A percentile compares a stretch with the other conserved stretches of the same genome.
These are phyloP conservation scores for Camellia lanceoleosa DNA, from an alignment of 148 eudicot genomes.

Conservation along the genomic window DNA sequence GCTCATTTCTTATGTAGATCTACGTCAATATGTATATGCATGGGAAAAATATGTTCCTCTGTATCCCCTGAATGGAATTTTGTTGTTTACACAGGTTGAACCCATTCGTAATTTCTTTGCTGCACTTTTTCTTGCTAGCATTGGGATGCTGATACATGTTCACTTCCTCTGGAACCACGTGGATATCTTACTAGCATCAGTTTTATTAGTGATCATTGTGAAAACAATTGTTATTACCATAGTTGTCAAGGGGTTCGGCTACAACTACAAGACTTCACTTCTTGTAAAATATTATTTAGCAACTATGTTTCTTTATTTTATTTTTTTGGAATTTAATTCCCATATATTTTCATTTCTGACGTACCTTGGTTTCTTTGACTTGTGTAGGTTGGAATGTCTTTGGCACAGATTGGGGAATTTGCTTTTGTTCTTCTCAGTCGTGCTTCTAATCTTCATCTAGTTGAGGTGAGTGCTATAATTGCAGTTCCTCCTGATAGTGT, in stretches of 20 bases:
- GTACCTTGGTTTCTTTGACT: conserved; percentile 1
- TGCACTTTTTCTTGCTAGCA: conserved; percentile 90
- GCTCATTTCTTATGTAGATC: neutral
- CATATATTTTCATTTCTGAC: neutral
- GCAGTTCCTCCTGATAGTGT: neutral
- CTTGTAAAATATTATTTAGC: conserved; percentile 49
- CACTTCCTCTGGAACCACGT: conserved; percentile 95
- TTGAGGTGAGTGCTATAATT: conserved; percentile 26
- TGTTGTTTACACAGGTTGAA: conserved; percentile 59
- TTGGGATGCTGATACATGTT: conserved; percentile 93
- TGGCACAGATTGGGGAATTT: conserved; percentile 37
- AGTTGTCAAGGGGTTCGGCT: conserved; percentile 82
- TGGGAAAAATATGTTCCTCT: neutral
- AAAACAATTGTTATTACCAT: conserved; percentile 67
- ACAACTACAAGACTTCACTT: conserved; percentile 74
- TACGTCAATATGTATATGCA: neutral
- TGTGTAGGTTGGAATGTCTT: conserved; percentile 33
- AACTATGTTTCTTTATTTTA: neutral
- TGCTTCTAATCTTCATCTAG: conserved; percentile 32
- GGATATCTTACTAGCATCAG: conserved; percentile 85
- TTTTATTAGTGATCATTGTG: conserved; percentile 67
- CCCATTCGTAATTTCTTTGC: conserved; percentile 95
- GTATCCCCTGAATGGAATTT: neutral
- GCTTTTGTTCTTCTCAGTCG: conserved; percentile 37
- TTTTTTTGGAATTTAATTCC: neutral